Evolutionary conservation across 2,329 filamentous ascomycete species (phyloP).

Genomic region (Aureobasidium sp.): DNA sequence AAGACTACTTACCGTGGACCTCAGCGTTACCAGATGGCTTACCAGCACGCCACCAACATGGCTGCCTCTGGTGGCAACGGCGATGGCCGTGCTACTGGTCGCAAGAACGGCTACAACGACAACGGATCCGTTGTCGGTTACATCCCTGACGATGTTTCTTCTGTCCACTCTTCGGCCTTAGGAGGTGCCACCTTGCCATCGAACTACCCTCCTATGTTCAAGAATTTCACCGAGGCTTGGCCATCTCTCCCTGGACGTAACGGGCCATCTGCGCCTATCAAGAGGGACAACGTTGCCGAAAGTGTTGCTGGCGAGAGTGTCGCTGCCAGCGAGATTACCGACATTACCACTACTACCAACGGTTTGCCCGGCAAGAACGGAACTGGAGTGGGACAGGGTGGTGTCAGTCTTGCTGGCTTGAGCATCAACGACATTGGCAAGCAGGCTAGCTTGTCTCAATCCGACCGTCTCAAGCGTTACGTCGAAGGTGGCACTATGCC

Average conservation of each 20-base stretch:
- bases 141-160: slow-evolving; percentile 94
- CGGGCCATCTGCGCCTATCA: slow-evolving; percentile 47
- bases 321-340: slow-evolving; percentile 81
- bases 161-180: slow-evolving; percentile 85
- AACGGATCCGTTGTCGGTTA: slow-evolving; percentile 87
- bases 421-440: slow-evolving; percentile 63
- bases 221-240: slow-evolving; percentile 85
- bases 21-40: slow-evolving; percentile 76
- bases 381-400: slow-evolving; percentile 64
- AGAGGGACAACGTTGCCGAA: slow-evolving; percentile 29
- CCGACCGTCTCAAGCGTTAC: slow-evolving; percentile 87
- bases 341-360: slow-evolving; percentile 67
- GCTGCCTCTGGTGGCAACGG: slow-evolving; percentile 36
- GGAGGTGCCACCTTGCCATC: slow-evolving; percentile 55
- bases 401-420: slow-evolving; percentile 79
- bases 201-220: slow-evolving; percentile 92
- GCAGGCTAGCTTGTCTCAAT: slow-evolving; percentile 66
- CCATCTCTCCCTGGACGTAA: slow-evolving; percentile 64
- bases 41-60: slow-evolving; percentile 56
- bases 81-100: slow-evolving; percentile 36
- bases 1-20: slow-evolving; percentile 87
- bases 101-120: slow-evolving; percentile 50
- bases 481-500: slow-evolving; percentile 55
- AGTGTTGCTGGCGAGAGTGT: slow-evolving; percentile 89
- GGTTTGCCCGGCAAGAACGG: slow-evolving; percentile 43